A percentile compares a stretch with the other conserved stretches of the same genome.
Conservation (phyloP, 1,284 basidiomycete species). For the Apiotrichum porosum region DNA sequence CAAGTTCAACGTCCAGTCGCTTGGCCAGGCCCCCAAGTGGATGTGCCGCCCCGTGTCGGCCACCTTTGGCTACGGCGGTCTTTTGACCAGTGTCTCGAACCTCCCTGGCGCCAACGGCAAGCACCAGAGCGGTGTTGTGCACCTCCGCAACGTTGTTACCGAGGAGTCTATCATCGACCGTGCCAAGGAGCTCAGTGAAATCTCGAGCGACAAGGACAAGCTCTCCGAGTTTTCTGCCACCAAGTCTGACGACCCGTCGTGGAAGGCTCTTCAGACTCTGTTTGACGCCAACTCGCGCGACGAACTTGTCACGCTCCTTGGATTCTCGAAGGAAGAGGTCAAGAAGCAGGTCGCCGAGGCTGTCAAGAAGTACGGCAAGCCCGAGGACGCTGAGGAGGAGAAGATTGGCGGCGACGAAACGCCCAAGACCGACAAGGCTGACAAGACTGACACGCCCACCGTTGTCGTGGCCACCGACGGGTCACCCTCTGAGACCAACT, state of each 20-base stretch:
- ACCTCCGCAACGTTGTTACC: constrained; percentile 70
- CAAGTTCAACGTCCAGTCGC: constrained; percentile 57
- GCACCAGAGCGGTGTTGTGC: constrained; percentile 71
- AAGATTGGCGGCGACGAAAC: constrained; percentile 52
- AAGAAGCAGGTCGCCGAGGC: constrained; percentile 74
- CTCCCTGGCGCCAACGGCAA: constrained; percentile 66
- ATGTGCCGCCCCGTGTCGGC: constrained; percentile 74
- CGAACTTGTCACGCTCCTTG: constrained; percentile 83
- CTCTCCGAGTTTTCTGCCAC: constrained; percentile 63
- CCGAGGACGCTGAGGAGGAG: constrained; percentile 9
- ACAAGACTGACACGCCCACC: constrained; percentile 21
- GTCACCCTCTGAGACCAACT: not conserved
- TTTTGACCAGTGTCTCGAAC: constrained; percentile 73
- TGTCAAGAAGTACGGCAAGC: constrained; percentile 57
- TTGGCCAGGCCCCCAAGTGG: constrained; percentile 94
- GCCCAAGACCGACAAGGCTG: constrained; percentile 65
- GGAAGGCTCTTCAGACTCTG: constrained; percentile 83
- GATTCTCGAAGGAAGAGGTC: constrained; percentile 87
- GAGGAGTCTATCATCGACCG: constrained; percentile 74
- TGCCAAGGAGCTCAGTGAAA: constrained; percentile 65
- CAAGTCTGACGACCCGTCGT: constrained; percentile 57
- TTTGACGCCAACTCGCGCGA: constrained; percentile 86
- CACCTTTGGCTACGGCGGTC: constrained; percentile 90
- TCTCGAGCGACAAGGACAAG: constrained; percentile 58
- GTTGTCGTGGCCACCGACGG: constrained; percentile 58